Percentiles rank a stretch among this genome's conserved stretches.
Evolutionary conservation across 2,329 filamentous ascomycete species (phyloP).

Genomic region (Amesomyces nigricolor): DNA sequence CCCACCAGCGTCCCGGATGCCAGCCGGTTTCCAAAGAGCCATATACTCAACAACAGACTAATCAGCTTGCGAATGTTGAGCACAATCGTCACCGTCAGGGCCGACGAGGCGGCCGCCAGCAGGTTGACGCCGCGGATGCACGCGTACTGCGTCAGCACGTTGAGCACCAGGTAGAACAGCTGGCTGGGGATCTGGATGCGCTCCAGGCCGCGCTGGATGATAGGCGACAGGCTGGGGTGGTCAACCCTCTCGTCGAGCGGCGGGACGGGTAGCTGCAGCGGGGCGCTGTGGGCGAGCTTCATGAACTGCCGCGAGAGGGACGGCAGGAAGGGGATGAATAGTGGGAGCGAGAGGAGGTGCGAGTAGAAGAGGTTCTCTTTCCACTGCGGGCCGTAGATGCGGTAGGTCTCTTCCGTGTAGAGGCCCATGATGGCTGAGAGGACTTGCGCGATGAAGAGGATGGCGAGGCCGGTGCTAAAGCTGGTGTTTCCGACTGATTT

Average conservation of each 20-base stretch:
- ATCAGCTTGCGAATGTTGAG: slow-evolving; percentile 92
- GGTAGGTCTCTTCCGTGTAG: slow-evolving; percentile 88
- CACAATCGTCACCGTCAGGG: slow-evolving; percentile 92
- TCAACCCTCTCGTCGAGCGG: slow-evolving; percentile 24
- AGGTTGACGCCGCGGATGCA: slow-evolving; percentile 96
- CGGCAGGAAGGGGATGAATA: slow-evolving; percentile 68
- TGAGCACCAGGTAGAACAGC: slow-evolving; percentile 63
- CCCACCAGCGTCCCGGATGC: slow-evolving; percentile 72
- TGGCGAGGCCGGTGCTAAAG: slow-evolving; percentile 66
- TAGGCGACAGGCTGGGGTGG: slow-evolving; percentile 33
- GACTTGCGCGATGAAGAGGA: slow-evolving; percentile 82
- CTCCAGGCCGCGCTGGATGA: slow-evolving; percentile 36
- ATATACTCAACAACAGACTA: slow-evolving; percentile 84
- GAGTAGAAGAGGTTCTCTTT: slow-evolving; percentile 96
- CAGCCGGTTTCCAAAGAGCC: slow-evolving; percentile 84
- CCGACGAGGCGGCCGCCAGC: slow-evolving; percentile 81
- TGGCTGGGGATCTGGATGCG: slow-evolving; percentile 57
- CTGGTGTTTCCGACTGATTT: slow-evolving; percentile 31
- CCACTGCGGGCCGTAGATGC: slow-evolving; percentile 81
- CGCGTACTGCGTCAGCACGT: slow-evolving; percentile 85
- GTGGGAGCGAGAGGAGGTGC: slow-evolving; percentile 65
- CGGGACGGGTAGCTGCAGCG: slow-evolving; percentile 44
- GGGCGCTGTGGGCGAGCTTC: slow-evolving; percentile 58
- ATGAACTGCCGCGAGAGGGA: slow-evolving; percentile 59
- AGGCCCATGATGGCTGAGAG: slow-evolving; percentile 92